Base-by-base conservation (phyloP, 345 rosid species). In the Arabidopsis arenosa region DNA sequence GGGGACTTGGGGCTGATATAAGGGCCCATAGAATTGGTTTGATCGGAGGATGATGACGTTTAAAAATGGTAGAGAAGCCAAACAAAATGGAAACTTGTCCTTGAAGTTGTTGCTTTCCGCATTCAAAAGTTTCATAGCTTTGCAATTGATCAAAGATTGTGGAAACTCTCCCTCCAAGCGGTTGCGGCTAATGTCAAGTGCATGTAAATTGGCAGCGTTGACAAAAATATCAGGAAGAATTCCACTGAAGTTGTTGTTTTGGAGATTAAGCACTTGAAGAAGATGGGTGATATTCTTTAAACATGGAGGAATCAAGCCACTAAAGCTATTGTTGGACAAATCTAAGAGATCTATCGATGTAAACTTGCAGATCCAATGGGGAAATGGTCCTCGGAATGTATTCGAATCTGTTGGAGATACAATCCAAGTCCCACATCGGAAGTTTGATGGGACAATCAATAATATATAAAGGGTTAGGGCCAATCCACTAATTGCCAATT, bases 1-100 rank as follows among this genome's bases (percentile, higher is more conserved):
- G 0, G 17, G 1, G 2, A 0, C 3, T 0, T 8, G 1, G 4
- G 4, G 21, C 66, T 87, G 76, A n/a, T 26, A 47, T 40, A 86
- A 40, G 0, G 1, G 0, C 1, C 88, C 84, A 0, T 72, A 11
- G 55, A 88, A 85, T 2, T 32, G 5, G 40, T 88, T 86, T 3
- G 81, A 65, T n/a, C 84, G 56, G 41, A 86, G 17, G 39, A 75
- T 65, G 2, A 88, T 73, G 26, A 83, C 75, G 0, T 66, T 71
- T 33, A 86, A 49, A 0, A 0, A 36, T 1, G 76, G 40, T 30
- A 75, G 3, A 9, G 48, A 76, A 58, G 44, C 56, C 80, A 86
- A 59, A 28, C 68, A 72, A 66, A 71, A 86, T 1, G 90, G 88
- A 51, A 83, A 86, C 5, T 0, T 23, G 18, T 81, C 89, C 0